Evolutionary conservation across 331 rosid genomes (phyloP).

Genomic region (Malus hybrid): DNA sequence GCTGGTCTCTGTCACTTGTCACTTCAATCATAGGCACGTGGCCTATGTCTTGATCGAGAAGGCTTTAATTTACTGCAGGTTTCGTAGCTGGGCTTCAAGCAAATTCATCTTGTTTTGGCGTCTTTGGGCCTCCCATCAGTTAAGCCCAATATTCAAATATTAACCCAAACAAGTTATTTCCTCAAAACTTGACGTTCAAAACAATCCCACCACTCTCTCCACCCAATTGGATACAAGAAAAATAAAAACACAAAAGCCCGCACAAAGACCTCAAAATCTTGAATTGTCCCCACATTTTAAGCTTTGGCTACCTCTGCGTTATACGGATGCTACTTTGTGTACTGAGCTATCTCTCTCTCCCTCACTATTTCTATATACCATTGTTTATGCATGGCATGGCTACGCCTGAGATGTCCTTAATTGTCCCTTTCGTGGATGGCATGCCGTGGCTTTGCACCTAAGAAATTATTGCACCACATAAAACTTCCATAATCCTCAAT

Average conservation of each 20-base stretch:
- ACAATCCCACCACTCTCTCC: conserved; percentile 2
- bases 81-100: no score
- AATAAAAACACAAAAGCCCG: background rate
- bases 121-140: no score
- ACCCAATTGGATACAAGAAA: conserved; percentile 1
- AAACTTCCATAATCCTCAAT: no score
- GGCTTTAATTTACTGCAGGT: no score
- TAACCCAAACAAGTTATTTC: background rate
- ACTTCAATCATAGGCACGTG: no score
- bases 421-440: conserved; percentile 17
- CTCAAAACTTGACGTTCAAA: background rate
- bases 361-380: no score
- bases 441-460: background rate
- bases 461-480: background rate
- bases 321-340: background rate
- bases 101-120: no score
- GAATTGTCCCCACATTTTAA: background rate
- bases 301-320: background rate
- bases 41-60: no score
- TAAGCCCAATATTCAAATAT: no score
- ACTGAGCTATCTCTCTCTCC: no score
- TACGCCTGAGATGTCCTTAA: conserved; percentile 6
- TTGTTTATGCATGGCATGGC: background rate
- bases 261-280: background rate
- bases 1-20: no score